Evolutionary conservation across 257 asterid species (phyloP).

Genomic region (Handroanthus guayacan): DNA sequence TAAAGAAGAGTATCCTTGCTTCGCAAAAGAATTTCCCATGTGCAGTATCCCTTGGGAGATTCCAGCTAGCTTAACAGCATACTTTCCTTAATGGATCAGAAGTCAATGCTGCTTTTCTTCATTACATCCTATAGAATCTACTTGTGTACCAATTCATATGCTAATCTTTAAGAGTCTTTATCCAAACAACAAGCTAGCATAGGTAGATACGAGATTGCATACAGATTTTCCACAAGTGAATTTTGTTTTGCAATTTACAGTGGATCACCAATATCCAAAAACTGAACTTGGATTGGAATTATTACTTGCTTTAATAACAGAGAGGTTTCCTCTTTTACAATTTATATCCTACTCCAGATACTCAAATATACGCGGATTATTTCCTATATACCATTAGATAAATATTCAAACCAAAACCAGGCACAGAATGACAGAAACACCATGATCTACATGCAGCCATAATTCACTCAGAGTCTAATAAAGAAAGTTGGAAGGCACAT

Average conservation of each 20-base stretch:
- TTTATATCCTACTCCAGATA: conserved; percentile 20
- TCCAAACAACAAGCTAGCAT: conserved; percentile 20
- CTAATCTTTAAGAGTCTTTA: conserved; percentile 6
- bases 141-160: conserved; percentile 21
- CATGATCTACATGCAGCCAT: neutral
- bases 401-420: neutral
- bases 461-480: neutral
- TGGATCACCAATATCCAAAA: neutral
- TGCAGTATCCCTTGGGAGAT: conserved; percentile 40
- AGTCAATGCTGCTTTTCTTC: conserved; percentile 42
- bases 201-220: neutral
- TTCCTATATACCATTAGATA: neutral
- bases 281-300: neutral
- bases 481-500: neutral
- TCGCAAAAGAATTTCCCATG: conserved; percentile 47
- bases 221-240: neutral
- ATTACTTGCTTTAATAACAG: neutral
- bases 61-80: conserved; percentile 40
- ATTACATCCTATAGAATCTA: conserved; percentile 34
- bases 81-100: conserved; percentile 30
- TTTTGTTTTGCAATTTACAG: neutral
- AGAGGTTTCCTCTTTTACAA: neutral
- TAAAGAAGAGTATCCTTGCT: conserved; percentile 34
- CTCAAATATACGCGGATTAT: neutral
- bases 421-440: neutral